A percentile compares a stretch with the other conserved stretches of the same genome.
Evolutionary conservation across 192 early-diverging fungal species (phyloP).

Genomic region (Phycomyces nitens): DNA sequence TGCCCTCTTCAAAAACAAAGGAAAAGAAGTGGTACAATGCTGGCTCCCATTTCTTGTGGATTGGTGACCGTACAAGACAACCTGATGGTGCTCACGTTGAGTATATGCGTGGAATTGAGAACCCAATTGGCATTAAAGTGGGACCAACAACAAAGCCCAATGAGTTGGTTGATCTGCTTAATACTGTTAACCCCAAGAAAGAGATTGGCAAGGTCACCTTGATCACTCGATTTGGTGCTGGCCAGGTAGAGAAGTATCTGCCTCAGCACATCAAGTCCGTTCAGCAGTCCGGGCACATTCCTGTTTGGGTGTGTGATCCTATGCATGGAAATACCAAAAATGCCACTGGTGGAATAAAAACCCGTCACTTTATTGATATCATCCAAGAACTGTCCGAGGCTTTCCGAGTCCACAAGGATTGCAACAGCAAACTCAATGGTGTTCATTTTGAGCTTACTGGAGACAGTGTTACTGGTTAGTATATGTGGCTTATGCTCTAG

Average conservation of each 20-base stretch:
- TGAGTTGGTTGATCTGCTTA: constrained; percentile 79
- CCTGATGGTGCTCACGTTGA: constrained; percentile 94
- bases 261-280: constrained; percentile 90
- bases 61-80: constrained; percentile 96
- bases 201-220: constrained; percentile 91
- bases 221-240: constrained; percentile 91
- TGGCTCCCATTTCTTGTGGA: constrained; percentile 97
- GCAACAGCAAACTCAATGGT: constrained; percentile 75
- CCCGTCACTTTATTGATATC: constrained; percentile 87
- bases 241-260: constrained; percentile 76
- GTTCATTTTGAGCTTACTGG: constrained; percentile 98
- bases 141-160: constrained; percentile 87
- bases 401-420: constrained; percentile 77
- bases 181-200: constrained; percentile 82
- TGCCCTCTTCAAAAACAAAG: constrained; percentile 46
- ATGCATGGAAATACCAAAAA: constrained; percentile 98
- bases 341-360: constrained; percentile 81
- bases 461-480: constrained; percentile 83
- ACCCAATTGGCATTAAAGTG: constrained; percentile 96
- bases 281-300: constrained; percentile 77
- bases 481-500: neutral
- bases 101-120: constrained; percentile 95
- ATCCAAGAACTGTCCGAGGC: constrained; percentile 79
- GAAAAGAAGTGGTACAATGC: constrained; percentile 82
- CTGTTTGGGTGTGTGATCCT: constrained; percentile 96